Evolutionary conservation across 164 flowering plant genomes (phyloP), one percentile per base, ranked within the genome.

Genomic region (Houttuynia cordata): DNA sequence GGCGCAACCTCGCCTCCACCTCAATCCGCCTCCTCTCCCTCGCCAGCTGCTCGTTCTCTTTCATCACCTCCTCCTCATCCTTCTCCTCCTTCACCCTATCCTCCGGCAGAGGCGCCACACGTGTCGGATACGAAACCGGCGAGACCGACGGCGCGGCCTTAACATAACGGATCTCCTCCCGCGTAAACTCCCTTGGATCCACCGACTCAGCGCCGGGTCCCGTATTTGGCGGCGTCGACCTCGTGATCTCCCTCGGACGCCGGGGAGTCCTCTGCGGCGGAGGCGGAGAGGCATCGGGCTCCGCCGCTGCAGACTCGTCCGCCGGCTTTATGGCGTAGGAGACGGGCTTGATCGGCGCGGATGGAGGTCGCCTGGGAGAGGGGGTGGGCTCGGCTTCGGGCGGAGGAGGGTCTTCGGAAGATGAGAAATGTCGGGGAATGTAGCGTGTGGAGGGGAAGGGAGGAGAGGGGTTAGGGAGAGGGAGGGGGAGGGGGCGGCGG

Each of bases 41-140:
- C 63, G 67, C 76, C 75, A 75, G 45, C 66, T 67, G 80, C 55
- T 45, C 62, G 57, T 47, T 71, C 63, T 56, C 62, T 58, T 20
- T 56, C 3, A 39, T 40, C 42, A 34, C 76, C 1, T 64, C 70
- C 49, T 62, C 61, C 64, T 57, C 75, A 8, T 30, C 67, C 30
- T 9, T 58, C 19, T 55, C 70, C 4, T 49, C 77, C 0, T 56
- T 52, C 7, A 20, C 70, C 59, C 70, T 74, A 57, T 83, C 84
- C 39, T 84, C 87, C 8, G 96, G 98, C 24, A 93, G 76, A 7
- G 91, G 88, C 24, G 99, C 99, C 23, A 84, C 87, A 22, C 81
- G 63, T 0, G 72, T 8, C 14, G 87, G 77, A 61, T 83, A 87
- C 10, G 96, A 80, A 1, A 86, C 81, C 1, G 87, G 90, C 4